Conservation (phyloP, 2,329 filamentous ascomycete species). For the Nemania serpens region DNA sequence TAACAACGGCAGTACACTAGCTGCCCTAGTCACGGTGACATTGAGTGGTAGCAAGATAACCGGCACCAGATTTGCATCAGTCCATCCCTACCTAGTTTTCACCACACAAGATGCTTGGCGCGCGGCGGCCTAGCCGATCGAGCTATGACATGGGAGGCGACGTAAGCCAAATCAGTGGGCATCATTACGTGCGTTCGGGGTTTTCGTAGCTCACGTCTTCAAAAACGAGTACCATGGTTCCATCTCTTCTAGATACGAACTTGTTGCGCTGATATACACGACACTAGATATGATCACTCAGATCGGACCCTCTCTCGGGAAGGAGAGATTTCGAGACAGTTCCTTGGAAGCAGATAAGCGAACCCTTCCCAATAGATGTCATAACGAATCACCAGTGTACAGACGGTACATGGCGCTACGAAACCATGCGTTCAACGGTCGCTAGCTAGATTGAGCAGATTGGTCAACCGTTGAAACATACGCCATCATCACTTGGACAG, state of each 20-base stretch:
- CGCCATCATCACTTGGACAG: slow-evolving; percentile 2
- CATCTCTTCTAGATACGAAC: slow-evolving; percentile 5
- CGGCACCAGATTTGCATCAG: slow-evolving; percentile 12
- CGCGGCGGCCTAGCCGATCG: slow-evolving; percentile 11
- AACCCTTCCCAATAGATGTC: slow-evolving; percentile 13
- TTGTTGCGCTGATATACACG: not conserved
- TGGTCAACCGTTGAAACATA: slow-evolving; percentile 19
- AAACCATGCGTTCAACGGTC: slow-evolving; percentile 25
- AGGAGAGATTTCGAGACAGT: slow-evolving; percentile 18
- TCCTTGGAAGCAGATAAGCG: slow-evolving; percentile 17
- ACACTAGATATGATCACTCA: slow-evolving; percentile 7
- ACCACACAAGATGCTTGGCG: slow-evolving; percentile 11
- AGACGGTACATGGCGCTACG: not conserved
- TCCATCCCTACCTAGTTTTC: not conserved
- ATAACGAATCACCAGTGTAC: not conserved
- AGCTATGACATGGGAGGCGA: slow-evolving; percentile 17
- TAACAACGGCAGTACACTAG: slow-evolving; percentile 2
- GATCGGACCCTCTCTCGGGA: slow-evolving; percentile 2
- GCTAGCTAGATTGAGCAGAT: slow-evolving; percentile 6
- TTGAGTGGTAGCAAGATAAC: slow-evolving; percentile 5
- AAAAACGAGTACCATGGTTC: slow-evolving; percentile 22
- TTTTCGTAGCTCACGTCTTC: slow-evolving; percentile 20
- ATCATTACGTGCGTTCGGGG: slow-evolving; percentile 26
- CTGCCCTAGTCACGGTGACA: slow-evolving; percentile 16
- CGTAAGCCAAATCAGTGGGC: slow-evolving; percentile 14